A percentile compares a stretch with the other conserved stretches of the same genome.
Evolutionary conservation across 176 grass and related monocot genomes (phyloP).

Genomic region (Secale cereale): DNA sequence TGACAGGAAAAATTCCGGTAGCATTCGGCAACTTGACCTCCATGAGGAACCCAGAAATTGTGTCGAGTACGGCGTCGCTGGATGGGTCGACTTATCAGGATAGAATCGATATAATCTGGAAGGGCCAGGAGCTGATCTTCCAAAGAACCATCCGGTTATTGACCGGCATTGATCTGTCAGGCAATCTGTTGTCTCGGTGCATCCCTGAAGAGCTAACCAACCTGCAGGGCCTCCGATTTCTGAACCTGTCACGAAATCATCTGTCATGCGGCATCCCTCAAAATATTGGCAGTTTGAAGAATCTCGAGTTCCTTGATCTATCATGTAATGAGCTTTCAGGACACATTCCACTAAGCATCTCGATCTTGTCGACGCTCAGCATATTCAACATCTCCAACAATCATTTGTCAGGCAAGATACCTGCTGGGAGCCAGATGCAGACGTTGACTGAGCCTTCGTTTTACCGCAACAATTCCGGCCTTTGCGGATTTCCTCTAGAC

Average conservation of each 20-base stretch:
- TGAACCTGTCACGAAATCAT: constrained; percentile 69
- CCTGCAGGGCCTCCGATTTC: constrained; percentile 47
- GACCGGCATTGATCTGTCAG: constrained; percentile 53
- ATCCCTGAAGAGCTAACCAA: constrained; percentile 54
- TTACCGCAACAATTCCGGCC: constrained; percentile 49
- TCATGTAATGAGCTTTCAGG: constrained; percentile 49
- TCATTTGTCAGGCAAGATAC: constrained; percentile 49
- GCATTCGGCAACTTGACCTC: constrained; percentile 46
- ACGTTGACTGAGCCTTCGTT: constrained; percentile 43
- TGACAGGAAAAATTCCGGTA: constrained; percentile 47
- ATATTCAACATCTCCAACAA: constrained; percentile 60
- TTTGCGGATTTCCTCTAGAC: constrained; percentile 51
- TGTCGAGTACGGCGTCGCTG: neutral
- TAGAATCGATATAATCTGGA: constrained; percentile 70
- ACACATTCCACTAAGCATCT: constrained; percentile 36
- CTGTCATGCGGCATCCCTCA: constrained; percentile 33
- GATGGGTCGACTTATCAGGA: constrained; percentile 33
- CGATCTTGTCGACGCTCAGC: neutral
- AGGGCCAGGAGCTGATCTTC: constrained; percentile 36
- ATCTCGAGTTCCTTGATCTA: constrained; percentile 53
- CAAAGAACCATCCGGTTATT: constrained; percentile 45
- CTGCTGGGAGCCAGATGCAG: constrained; percentile 49
- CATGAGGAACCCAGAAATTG: constrained; percentile 36
- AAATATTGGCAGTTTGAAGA: constrained; percentile 34
- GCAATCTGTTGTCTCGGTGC: constrained; percentile 33